phyloP scores from a whole-genome alignment of 768 basidiomycete genomes.

The Pleurotus djamor region DNA sequence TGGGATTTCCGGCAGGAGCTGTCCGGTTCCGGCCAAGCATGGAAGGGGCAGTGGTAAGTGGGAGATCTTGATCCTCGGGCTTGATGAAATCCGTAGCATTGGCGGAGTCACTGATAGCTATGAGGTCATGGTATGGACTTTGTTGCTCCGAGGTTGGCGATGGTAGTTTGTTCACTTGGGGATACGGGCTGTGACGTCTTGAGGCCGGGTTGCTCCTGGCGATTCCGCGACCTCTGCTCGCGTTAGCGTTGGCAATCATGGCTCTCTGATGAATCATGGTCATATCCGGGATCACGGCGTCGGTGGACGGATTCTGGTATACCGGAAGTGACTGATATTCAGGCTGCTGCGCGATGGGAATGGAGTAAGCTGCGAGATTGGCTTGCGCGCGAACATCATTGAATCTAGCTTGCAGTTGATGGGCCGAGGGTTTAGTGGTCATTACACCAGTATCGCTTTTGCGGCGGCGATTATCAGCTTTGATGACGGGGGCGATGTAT shows the following conservation, averaged over 20 bases:
- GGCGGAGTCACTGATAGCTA: not conserved
- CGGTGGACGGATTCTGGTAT: not conserved
- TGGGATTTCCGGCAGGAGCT: not conserved
- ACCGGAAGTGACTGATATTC: not conserved
- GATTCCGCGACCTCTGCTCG: not conserved
- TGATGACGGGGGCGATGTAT: not conserved
- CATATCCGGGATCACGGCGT: not conserved
- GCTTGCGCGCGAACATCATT: not conserved
- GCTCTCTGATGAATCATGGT: not conserved
- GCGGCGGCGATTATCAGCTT: constrained; percentile 2
- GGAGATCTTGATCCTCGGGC: not conserved
- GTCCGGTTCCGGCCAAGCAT: not conserved
- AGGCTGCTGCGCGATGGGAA: not conserved
- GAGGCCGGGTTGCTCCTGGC: not conserved
- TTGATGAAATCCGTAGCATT: not conserved
- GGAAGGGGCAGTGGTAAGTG: not conserved
- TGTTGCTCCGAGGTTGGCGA: not conserved
- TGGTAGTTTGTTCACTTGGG: not conserved
- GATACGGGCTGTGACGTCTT: constrained; percentile 3
- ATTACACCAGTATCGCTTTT: constrained; percentile 3
- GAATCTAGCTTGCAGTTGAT: not conserved
- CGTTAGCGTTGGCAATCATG: not conserved
- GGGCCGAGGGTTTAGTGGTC: not conserved
- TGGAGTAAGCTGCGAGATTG: not conserved
- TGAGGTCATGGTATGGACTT: not conserved